These are phyloP conservation scores for Solanum piurae DNA, from an alignment of 257 asterid species.

Conservation along the genomic window DNA sequence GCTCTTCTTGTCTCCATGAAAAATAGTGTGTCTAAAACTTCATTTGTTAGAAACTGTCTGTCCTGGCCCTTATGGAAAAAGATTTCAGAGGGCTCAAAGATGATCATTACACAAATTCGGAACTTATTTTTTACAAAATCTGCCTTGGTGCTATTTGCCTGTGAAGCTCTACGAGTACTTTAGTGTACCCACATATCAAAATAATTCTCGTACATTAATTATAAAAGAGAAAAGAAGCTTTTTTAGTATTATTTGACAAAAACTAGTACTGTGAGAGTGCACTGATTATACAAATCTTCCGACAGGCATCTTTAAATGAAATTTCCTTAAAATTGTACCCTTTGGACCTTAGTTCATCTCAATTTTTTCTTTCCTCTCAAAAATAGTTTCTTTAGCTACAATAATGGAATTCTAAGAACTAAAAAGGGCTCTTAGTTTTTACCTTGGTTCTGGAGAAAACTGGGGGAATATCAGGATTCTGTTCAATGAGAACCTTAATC, in stretches of 20 bases:
- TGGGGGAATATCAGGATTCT: slow-evolving; percentile 67
- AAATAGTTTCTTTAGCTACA: neutral
- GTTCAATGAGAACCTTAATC: slow-evolving; percentile 73
- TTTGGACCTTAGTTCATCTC: neutral
- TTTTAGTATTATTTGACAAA: neutral
- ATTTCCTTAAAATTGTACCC: neutral
- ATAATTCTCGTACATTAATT: neutral
- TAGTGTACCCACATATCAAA: neutral
- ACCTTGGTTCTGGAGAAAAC: slow-evolving; percentile 81
- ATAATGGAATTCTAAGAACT: neutral
- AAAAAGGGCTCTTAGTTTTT: neutral
- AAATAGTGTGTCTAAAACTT: neutral
- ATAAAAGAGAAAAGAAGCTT: neutral
- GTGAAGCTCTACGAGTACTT: neutral
- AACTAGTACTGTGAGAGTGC: neutral
- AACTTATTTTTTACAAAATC: neutral
- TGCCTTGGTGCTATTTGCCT: neutral
- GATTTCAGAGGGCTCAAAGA: neutral
- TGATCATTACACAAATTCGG: neutral
- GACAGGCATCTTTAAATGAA: neutral
- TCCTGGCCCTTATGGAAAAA: neutral
- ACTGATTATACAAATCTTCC: neutral
- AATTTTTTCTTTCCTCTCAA: neutral
- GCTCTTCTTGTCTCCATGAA: neutral
- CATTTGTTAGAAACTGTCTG: neutral